Evolutionary conservation across 148 eudicot species (phyloP).

Genomic region (Fagopyrum esculentum): DNA sequence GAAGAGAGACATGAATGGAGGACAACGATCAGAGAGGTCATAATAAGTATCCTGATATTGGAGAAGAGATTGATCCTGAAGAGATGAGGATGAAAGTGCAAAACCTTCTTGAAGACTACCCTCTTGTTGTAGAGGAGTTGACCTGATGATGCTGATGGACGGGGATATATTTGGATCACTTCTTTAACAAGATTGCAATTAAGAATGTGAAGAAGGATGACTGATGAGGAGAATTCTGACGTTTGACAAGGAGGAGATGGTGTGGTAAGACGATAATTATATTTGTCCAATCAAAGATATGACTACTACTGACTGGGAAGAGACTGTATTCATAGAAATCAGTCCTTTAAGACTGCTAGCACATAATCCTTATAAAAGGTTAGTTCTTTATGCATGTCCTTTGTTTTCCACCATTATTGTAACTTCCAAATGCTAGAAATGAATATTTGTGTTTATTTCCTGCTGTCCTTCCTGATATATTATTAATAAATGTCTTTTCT

Average conservation of each 20-base stretch:
- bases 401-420: neutral
- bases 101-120: conserved; percentile 80
- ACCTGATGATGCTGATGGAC: conserved; percentile 97
- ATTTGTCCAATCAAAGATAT: conserved; percentile 89
- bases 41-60: conserved; percentile 47
- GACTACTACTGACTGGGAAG: conserved; percentile 77
- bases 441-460: neutral
- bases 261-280: conserved; percentile 91
- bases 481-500: neutral
- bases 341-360: conserved; percentile 84
- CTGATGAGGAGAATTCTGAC: conserved; percentile 61
- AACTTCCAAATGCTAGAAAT: neutral
- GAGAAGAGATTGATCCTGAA: conserved; percentile 57
- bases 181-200: conserved; percentile 74
- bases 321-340: conserved; percentile 75
- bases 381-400: conserved; percentile 2
- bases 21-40: conserved; percentile 60
- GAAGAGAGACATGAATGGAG: conserved; percentile 89
- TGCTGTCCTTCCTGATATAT: neutral
- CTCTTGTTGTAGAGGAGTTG: conserved; percentile 94
- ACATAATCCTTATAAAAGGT: conserved; percentile 95
- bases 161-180: conserved; percentile 79
- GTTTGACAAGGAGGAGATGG: conserved; percentile 62
- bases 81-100: conserved; percentile 67
- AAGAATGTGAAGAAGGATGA: conserved; percentile 80